Evolutionary conservation across 2,329 filamentous ascomycete genomes (phyloP).

Genomic region (Hansfordia pulvinata): DNA sequence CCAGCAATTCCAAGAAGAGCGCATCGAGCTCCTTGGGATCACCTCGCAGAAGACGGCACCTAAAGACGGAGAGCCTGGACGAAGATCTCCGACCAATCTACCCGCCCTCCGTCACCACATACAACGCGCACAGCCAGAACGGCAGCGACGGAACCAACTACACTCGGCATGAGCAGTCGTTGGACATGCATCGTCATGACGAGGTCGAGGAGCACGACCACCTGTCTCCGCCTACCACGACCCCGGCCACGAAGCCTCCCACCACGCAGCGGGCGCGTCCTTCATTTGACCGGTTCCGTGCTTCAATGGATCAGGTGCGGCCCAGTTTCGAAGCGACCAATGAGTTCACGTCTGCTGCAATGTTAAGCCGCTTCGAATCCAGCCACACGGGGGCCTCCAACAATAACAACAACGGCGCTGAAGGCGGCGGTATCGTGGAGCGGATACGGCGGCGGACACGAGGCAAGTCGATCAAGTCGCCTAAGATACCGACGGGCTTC

Average conservation of each 20-base stretch:
- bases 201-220: slow-evolving; percentile 9
- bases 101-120: slow-evolving; percentile 71
- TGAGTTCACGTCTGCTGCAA: slow-evolving; percentile 84
- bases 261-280: slow-evolving; percentile 51
- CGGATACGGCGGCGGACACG: slow-evolving; percentile 18
- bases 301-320: slow-evolving; percentile 75
- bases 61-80: slow-evolving; percentile 52
- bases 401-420: slow-evolving; percentile 1
- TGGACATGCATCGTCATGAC: slow-evolving; percentile 29
- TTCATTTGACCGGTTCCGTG: slow-evolving; percentile 77
- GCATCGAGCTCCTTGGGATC: slow-evolving; percentile 27
- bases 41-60: slow-evolving; percentile 41
- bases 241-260: slow-evolving; percentile 6
- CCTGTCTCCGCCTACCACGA: slow-evolving; percentile 14
- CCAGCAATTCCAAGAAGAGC: slow-evolving; percentile 2
- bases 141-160: slow-evolving; percentile 92
- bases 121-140: slow-evolving; percentile 74
- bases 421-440: slow-evolving; percentile 14
- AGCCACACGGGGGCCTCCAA: slow-evolving; percentile 30
- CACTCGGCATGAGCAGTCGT: slow-evolving; percentile 50
- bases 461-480: slow-evolving; percentile 19
- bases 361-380: slow-evolving; percentile 74
- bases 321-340: slow-evolving; percentile 76
- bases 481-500: no score
- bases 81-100: slow-evolving; percentile 91